Evolutionary conservation across 116 monocot species (phyloP).

Genomic region (Posidonia oceanica): DNA sequence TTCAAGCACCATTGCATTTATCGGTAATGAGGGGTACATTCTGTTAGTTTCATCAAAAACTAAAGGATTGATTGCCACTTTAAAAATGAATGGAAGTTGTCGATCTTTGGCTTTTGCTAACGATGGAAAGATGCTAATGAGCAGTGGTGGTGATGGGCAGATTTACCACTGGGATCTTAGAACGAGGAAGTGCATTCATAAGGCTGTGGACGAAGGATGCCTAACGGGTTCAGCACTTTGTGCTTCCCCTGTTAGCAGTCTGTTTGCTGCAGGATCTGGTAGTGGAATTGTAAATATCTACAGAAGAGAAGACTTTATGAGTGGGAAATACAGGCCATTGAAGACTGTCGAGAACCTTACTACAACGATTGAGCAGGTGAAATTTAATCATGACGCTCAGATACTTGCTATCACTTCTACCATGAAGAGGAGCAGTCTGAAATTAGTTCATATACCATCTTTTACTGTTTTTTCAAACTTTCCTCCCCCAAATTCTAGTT

Average conservation of each 20-base stretch:
- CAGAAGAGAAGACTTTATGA: constrained; percentile 65
- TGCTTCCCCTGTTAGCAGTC: constrained; percentile 41
- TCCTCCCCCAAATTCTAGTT: constrained; percentile 40
- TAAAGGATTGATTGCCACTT: constrained; percentile 75
- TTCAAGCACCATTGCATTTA: constrained; percentile 75
- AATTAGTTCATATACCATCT: constrained; percentile 75
- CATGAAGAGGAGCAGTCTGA: constrained; percentile 70
- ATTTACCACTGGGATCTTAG: constrained; percentile 92
- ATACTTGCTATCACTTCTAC: constrained; percentile 66
- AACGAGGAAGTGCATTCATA: constrained; percentile 66
- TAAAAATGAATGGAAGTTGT: constrained; percentile 88
- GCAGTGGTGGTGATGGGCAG: constrained; percentile 83
- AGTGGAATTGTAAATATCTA: constrained; percentile 84
- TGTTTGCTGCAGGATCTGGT: constrained; percentile 82
- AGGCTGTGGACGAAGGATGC: constrained; percentile 71
- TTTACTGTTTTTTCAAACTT: constrained; percentile 81
- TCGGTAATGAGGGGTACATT: constrained; percentile 84
- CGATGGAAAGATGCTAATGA: constrained; percentile 52
- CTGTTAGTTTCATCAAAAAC: constrained; percentile 69
- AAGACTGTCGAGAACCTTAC: constrained; percentile 77
- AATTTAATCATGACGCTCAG: constrained; percentile 79
- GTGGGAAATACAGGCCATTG: constrained; percentile 69
- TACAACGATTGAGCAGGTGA: constrained; percentile 44
- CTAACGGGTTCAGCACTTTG: constrained; percentile 45
- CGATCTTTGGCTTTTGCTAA: constrained; percentile 75